These are phyloP conservation scores for Boletus bicolor DNA, from an alignment of 768 basidiomycete genomes.

Conservation along the genomic window DNA sequence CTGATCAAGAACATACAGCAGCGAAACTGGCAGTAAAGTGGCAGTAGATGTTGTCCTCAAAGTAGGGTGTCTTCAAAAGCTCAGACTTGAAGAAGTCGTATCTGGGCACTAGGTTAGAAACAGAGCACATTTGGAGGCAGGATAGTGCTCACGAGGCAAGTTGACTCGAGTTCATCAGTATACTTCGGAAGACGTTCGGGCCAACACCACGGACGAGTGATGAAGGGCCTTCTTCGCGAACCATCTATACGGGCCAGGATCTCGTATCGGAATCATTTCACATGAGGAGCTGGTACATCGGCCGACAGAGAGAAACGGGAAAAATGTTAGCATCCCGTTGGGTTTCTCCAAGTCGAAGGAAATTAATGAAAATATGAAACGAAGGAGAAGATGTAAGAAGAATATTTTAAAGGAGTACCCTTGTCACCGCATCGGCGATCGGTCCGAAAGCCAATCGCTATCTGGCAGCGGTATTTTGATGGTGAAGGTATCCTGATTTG, in stretches of 20 bases:
- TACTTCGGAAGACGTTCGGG: conserved; percentile 82
- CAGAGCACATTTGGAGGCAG: background rate
- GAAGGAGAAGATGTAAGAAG: background rate
- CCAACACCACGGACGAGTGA: conserved; percentile 74
- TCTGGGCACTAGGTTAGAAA: conserved; percentile 32
- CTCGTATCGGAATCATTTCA: background rate
- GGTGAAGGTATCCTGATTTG: background rate
- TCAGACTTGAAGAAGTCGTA: conserved; percentile 93
- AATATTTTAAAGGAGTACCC: background rate
- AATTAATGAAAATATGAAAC: background rate
- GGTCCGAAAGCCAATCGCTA: background rate
- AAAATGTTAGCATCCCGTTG: conserved; percentile 6
- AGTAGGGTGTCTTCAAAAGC: conserved; percentile 64
- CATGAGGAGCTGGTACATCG: background rate
- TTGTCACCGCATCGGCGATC: background rate
- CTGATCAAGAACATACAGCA: conserved; percentile 49
- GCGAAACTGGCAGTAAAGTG: conserved; percentile 88
- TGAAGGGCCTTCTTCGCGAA: conserved; percentile 78
- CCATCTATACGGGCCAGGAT: conserved; percentile 52
- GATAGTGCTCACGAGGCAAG: conserved; percentile 68
- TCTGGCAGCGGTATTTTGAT: background rate
- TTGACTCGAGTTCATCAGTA: conserved; percentile 91
- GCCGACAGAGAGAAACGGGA: background rate
- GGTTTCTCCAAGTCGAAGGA: background rate
- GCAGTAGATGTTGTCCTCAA: conserved; percentile 77